Percentiles rank a stretch among this genome's conserved stretches.
Conservation (phyloP, 2,329 filamentous ascomycete genomes). For the Xylariaceae sp. region DNA sequence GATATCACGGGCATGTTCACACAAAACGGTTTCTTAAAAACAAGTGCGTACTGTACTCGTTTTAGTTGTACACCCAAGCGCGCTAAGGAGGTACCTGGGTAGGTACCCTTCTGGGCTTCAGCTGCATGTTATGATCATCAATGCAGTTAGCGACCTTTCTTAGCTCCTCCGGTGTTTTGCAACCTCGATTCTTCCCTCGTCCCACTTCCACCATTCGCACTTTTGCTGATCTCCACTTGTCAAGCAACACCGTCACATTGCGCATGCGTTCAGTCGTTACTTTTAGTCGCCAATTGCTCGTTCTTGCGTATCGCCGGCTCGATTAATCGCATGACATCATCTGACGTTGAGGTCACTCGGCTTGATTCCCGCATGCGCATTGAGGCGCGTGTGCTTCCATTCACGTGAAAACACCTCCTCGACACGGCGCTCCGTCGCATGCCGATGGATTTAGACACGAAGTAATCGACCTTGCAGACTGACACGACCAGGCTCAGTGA, state of each 20-base stretch:
- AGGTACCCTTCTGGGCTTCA: not conserved
- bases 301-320: constrained; percentile 7
- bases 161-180: not conserved
- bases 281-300: constrained; percentile 2
- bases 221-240: not conserved
- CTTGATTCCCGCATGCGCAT: constrained; percentile 7
- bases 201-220: constrained; percentile 1
- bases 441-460: not conserved
- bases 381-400: constrained; percentile 5
- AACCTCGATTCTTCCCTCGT: constrained; percentile 1
- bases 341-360: constrained; percentile 1
- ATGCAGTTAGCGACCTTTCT: constrained; percentile 6
- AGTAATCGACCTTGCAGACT: not conserved
- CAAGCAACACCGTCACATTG: not conserved
- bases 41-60: too few relatives aligned
- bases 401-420: constrained; percentile 1
- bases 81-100: not conserved
- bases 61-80: too few relatives aligned
- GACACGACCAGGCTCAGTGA: not conserved
- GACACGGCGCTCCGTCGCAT: constrained; percentile 2
- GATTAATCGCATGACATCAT: constrained; percentile 5
- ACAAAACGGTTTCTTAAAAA: too few relatives aligned
- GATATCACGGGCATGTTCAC: too few relatives aligned
- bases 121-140: constrained; percentile 11
- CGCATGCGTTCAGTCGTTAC: not conserved